phyloP scores from a whole-genome alignment of 2,329 filamentous ascomycete species.

The Nemania serpens region DNA sequence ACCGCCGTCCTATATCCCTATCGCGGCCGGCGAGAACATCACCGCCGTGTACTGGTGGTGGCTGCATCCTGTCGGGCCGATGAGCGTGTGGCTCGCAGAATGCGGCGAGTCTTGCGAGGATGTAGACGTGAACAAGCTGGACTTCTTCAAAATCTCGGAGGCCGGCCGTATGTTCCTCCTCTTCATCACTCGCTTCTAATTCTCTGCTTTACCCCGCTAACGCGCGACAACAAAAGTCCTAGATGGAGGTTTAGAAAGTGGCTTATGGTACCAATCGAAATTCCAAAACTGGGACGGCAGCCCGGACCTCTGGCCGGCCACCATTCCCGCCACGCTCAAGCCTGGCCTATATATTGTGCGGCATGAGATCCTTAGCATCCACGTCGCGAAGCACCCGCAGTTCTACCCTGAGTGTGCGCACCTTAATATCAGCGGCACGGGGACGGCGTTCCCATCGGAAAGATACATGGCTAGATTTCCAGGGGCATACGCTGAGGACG shows the following conservation, averaged over 20 bases:
- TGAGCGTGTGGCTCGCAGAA: conserved; percentile 46
- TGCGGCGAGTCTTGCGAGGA: conserved; percentile 41
- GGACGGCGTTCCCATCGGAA: conserved; percentile 36
- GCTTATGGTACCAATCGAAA: conserved; percentile 46
- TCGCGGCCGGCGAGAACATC: conserved; percentile 44
- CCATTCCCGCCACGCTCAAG: conserved; percentile 50
- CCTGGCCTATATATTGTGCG: conserved; percentile 56
- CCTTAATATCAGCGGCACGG: conserved; percentile 42
- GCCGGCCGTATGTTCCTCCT: conserved; percentile 33
- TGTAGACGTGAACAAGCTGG: conserved; percentile 40
- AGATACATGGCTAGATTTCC: conserved; percentile 44
- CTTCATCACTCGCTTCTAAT: not conserved
- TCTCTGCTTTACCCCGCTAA: not conserved
- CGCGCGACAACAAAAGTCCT: conserved; percentile 30
- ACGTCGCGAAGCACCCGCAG: conserved; percentile 53
- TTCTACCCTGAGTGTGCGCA: conserved; percentile 49
- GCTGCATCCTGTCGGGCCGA: conserved; percentile 48
- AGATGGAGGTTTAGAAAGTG: conserved; percentile 41
- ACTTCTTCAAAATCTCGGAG: conserved; percentile 50
- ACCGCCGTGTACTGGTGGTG: conserved; percentile 49
- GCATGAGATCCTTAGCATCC: conserved; percentile 58
- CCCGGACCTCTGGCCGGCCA: conserved; percentile 50
- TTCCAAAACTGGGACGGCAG: conserved; percentile 47
- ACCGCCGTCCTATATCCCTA: conserved; percentile 45
- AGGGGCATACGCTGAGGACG: conserved; percentile 43